These are phyloP conservation scores for Hymenoscyphus fructigenus DNA, from an alignment of 2,329 filamentous ascomycete genomes.

Conservation along the genomic window DNA sequence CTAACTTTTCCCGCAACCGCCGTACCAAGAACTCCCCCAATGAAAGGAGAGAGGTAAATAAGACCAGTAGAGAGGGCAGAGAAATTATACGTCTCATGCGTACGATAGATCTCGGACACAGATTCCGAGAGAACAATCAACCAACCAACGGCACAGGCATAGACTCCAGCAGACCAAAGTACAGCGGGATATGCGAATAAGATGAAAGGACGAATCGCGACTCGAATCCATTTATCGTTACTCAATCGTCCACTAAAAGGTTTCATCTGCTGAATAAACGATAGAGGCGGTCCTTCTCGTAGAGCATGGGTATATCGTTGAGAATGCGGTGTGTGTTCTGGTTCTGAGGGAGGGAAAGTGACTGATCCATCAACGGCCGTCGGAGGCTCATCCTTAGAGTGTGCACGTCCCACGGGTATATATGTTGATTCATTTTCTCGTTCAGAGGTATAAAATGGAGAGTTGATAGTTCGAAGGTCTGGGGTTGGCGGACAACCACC, in stretches of 20 bases:
- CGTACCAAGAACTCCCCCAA: constrained; percentile 87
- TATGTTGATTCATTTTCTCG: background rate
- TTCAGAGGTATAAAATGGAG: constrained; percentile 36
- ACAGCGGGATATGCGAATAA: constrained; percentile 86
- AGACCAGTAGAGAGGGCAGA: constrained; percentile 77
- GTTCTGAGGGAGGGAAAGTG: background rate
- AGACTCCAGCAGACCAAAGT: constrained; percentile 83
- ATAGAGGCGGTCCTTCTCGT: constrained; percentile 63
- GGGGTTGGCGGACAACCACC: constrained; percentile 34
- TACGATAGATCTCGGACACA: constrained; percentile 75
- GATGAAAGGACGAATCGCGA: constrained; percentile 77
- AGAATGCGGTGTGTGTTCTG: constrained; percentile 4
- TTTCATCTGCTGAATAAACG: constrained; percentile 72
- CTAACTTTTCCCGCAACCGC: constrained; percentile 86
- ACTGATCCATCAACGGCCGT: background rate
- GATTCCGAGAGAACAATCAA: constrained; percentile 92
- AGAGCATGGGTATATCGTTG: constrained; percentile 67
- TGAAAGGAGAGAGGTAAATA: constrained; percentile 85
- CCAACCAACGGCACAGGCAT: constrained; percentile 89
- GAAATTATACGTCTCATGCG: constrained; percentile 73
- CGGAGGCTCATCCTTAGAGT: background rate
- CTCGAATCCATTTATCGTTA: constrained; percentile 76
- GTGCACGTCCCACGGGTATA: background rate
- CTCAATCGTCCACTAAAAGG: constrained; percentile 77
- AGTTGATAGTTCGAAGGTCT: constrained; percentile 40